A percentile compares a stretch with the other conserved stretches of the same genome.
Evolutionary conservation across 331 rosid species (phyloP).

Genomic region (Erythrophleum ivorense): DNA sequence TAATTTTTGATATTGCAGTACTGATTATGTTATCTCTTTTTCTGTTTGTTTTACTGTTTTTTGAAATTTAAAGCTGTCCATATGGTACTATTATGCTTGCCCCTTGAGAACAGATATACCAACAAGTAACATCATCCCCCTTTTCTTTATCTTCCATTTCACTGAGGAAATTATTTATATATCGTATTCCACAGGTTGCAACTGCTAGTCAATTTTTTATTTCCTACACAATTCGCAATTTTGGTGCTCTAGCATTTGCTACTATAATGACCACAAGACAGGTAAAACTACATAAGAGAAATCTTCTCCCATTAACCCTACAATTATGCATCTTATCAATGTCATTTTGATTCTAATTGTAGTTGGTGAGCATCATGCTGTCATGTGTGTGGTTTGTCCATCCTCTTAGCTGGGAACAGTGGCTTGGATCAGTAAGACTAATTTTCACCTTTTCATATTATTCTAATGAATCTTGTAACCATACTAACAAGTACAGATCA

Average conservation of each 20-base stretch:
- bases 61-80: neutral
- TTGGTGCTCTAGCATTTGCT: conserved; percentile 93
- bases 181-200: conserved; percentile 69
- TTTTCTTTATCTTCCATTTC: conserved; percentile 32
- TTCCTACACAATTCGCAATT: conserved; percentile 94
- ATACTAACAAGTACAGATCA: conserved; percentile 30
- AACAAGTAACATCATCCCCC: neutral
- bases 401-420: conserved; percentile 91
- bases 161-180: conserved; percentile 13
- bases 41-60: neutral
- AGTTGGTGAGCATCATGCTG: conserved; percentile 91
- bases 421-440: conserved; percentile 84
- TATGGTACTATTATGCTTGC: too few species aligned
- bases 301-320: conserved; percentile 17
- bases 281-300: conserved; percentile 48
- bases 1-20: neutral
- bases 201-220: conserved; percentile 91
- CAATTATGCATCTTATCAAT: conserved; percentile 3
- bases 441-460: conserved; percentile 9
- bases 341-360: conserved; percentile 39
- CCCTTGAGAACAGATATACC: too few species aligned
- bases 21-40: neutral
- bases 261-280: conserved; percentile 99
- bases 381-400: conserved; percentile 90
- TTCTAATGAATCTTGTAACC: conserved; percentile 9